Evolutionary conservation across 768 basidiomycete genomes (phyloP), one percentile per base, ranked within the genome.

Genomic region (Hortiboletus flavorubellus): DNA sequence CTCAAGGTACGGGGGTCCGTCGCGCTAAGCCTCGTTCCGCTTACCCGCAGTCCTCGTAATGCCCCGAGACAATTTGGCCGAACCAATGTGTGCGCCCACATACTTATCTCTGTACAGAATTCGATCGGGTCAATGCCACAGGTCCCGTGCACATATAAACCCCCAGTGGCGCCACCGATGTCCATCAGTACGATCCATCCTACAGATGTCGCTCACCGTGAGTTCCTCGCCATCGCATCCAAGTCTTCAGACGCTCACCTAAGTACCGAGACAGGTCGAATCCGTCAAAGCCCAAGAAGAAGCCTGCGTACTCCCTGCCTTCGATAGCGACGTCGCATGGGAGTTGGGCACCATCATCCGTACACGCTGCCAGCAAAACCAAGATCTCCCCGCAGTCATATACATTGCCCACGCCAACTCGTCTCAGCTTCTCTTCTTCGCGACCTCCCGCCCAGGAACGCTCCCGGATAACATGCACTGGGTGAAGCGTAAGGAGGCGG

Each of bases 321-420:
- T 73, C 56, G 64, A 71, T 46, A 64, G 65, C 26, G 59, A 67
- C 46, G 70, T 71, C 42, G 72, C 72, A 1, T 73, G 72, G 68
- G 66, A 65, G 30, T 46, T 73, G 26, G 72, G 72, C 14, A 59
- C 51, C 31, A 52, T 64, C 49, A 62, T 73, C 39, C 69, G 71
- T 11, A 18, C 51, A 2, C 50, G 52, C 9, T 55, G 60, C 23
- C 60, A 61, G 51, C 53, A 63, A 15, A 55, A 56, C 0, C 64
- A 62, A 45, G 42, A 60, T 1, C 58, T 53, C 5, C 62, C 72
- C 3, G 66, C 48, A 8, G 64, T 72, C 16, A 37, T 73, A 42
- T 67, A 66, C 51, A 66, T 73, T 31, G 58, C 64, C 0, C 67
- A 68, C 18, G 72, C 66, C 8, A 70, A 67, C 52, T 59, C 56